Conservation (phyloP, 805 yeast genomes). For the Yamadazyma insecticola region DNA sequence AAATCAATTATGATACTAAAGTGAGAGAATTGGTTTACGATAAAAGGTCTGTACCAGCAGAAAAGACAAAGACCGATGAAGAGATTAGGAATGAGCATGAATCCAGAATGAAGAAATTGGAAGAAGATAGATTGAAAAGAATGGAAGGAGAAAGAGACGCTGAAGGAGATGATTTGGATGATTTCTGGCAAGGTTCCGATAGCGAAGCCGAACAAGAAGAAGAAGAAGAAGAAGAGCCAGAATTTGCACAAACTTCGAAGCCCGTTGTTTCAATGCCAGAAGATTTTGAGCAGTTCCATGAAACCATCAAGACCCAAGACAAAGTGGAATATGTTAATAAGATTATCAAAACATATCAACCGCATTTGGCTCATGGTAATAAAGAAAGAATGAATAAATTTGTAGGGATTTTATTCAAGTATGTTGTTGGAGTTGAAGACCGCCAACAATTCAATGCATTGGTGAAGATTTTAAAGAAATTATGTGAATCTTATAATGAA, state of each 20-base stretch:
- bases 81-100: slow-evolving; percentile 58
- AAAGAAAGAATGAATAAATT: slow-evolving; percentile 66
- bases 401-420: slow-evolving; percentile 59
- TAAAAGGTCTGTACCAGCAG: slow-evolving; percentile 75
- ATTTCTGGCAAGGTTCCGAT: slow-evolving; percentile 59
- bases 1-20: slow-evolving; percentile 57
- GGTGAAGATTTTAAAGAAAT: slow-evolving; percentile 44
- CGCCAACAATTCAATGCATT: slow-evolving; percentile 20
- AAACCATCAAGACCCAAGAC: slow-evolving; percentile 24
- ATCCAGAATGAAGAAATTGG: slow-evolving; percentile 57
- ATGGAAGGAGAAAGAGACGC: slow-evolving; percentile 64
- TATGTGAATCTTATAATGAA: slow-evolving; percentile 64
- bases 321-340: slow-evolving; percentile 49
- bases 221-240: slow-evolving; percentile 27
- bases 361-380: slow-evolving; percentile 77
- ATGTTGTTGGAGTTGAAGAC: slow-evolving; percentile 44
- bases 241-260: slow-evolving; percentile 23
- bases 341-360: slow-evolving; percentile 61
- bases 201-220: slow-evolving; percentile 30
- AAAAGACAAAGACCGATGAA: slow-evolving; percentile 74
- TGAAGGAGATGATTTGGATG: slow-evolving; percentile 70
- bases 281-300: slow-evolving; percentile 25
- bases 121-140: slow-evolving; percentile 64
- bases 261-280: slow-evolving; percentile 20
- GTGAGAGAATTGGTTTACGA: slow-evolving; percentile 66